phyloP scores from a whole-genome alignment of 2,329 filamentous ascomycete species.

The Rhytidhysteron rufulum region DNA sequence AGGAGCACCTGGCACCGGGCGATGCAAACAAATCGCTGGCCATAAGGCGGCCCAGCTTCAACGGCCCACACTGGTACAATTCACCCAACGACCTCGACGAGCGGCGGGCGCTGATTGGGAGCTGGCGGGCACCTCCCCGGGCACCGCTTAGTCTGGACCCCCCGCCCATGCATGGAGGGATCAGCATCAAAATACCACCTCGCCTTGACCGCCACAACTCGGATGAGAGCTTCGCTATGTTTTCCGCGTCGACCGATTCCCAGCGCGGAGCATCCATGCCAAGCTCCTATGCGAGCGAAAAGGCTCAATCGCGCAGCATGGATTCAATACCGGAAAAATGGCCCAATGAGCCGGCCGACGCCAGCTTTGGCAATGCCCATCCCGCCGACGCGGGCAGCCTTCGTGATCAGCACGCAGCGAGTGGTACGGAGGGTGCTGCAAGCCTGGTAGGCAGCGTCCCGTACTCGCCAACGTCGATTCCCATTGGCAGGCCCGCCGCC shows the following conservation, averaged over 20 bases:
- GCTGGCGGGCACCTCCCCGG: conserved; percentile 50
- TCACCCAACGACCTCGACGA: conserved; percentile 33
- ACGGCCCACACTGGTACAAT: conserved; percentile 30
- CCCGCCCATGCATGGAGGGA: conserved; percentile 32
- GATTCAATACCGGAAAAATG: conserved; percentile 26
- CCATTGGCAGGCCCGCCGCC: conserved; percentile 10
- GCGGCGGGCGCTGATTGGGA: conserved; percentile 33
- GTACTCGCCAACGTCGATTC: conserved; percentile 25
- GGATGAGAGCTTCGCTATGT: conserved; percentile 61
- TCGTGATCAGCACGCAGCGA: conserved; percentile 7
- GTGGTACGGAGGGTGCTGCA: not conserved
- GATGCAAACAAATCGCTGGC: conserved; percentile 9
- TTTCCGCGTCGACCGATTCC: conserved; percentile 60
- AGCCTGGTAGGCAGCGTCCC: conserved; percentile 18
- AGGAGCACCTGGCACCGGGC: conserved; percentile 5
- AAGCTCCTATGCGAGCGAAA: conserved; percentile 45
- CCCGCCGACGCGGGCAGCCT: conserved; percentile 1
- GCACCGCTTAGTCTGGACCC: conserved; percentile 48
- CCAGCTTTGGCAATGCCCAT: conserved; percentile 29
- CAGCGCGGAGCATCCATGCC: conserved; percentile 50
- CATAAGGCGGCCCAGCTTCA: conserved; percentile 17
- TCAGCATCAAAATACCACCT: conserved; percentile 31
- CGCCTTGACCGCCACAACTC: conserved; percentile 52
- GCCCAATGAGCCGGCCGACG: conserved; percentile 20
- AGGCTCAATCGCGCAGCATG: conserved; percentile 21